Evolutionary conservation across 345 rosid species (phyloP).

Genomic region (Syzygium aromaticum): DNA sequence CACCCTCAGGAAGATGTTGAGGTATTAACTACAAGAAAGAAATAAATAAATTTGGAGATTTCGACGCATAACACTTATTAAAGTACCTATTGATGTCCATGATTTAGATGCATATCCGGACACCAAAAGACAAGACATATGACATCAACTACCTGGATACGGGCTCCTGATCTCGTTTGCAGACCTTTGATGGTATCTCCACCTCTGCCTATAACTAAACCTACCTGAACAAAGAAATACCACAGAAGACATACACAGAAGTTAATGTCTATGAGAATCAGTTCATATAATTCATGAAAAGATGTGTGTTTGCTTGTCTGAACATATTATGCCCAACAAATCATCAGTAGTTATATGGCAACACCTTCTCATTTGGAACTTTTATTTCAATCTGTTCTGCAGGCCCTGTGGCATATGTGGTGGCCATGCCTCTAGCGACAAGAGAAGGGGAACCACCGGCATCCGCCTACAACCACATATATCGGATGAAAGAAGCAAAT

Average conservation of each 20-base stretch:
- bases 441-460: constrained; percentile 94
- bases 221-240: constrained; percentile 42
- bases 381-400: constrained; percentile 73
- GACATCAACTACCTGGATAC: constrained; percentile 73
- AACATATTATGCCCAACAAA: not conserved
- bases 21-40: constrained; percentile 55
- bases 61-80: not conserved
- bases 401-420: constrained; percentile 34
- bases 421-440: constrained; percentile 67
- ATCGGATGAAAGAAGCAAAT: not conserved
- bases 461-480: constrained; percentile 47
- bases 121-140: constrained; percentile 1
- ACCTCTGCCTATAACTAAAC: constrained; percentile 88
- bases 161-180: constrained; percentile 88
- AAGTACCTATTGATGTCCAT: not conserved
- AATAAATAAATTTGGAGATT: not conserved
- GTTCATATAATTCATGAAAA: not conserved
- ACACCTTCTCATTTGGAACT: constrained; percentile 93
- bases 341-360: not conserved
- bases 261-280: not conserved
- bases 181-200: constrained; percentile 89
- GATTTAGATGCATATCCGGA: not conserved
- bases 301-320: not conserved
- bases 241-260: not conserved
- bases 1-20: constrained; percentile 81